phyloP scores from a whole-genome alignment of 805 yeast genomes.

The Yamadazyma phyllophila region DNA sequence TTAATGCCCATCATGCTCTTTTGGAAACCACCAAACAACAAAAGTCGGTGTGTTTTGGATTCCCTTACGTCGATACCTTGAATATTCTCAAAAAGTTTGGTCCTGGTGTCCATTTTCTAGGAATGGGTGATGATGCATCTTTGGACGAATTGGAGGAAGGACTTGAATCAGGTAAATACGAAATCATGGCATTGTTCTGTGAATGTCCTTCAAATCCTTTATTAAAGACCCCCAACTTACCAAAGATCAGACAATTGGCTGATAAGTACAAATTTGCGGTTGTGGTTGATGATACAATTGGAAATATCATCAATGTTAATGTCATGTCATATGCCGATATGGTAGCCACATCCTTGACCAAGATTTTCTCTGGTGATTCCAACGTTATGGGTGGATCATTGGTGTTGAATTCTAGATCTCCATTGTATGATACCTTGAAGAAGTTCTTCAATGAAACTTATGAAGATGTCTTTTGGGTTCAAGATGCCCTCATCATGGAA shows the following conservation, averaged over 20 bases:
- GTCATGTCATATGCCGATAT: slow-evolving; percentile 83
- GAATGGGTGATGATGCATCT: slow-evolving; percentile 74
- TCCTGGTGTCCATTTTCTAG: slow-evolving; percentile 83
- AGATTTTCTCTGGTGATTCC: slow-evolving; percentile 90
- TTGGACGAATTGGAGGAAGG: slow-evolving; percentile 61
- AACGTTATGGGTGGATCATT: slow-evolving; percentile 94
- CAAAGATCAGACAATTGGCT: slow-evolving; percentile 61
- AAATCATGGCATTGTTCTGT: slow-evolving; percentile 75
- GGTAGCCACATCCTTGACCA: slow-evolving; percentile 82
- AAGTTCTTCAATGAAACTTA: slow-evolving; percentile 49
- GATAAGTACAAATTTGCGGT: slow-evolving; percentile 71
- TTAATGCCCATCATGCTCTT: slow-evolving; percentile 68
- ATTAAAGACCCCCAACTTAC: slow-evolving; percentile 77
- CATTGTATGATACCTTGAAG: slow-evolving; percentile 49
- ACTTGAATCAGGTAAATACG: slow-evolving; percentile 53
- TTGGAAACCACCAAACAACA: slow-evolving; percentile 29
- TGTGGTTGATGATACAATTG: slow-evolving; percentile 92
- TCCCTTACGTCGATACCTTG: slow-evolving; percentile 92
- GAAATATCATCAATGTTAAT: slow-evolving; percentile 82
- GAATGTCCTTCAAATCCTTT: slow-evolving; percentile 97
- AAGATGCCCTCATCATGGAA: slow-evolving; percentile 89
- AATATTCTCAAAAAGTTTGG: slow-evolving; percentile 87
- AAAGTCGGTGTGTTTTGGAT: slow-evolving; percentile 91
- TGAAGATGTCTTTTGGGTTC: slow-evolving; percentile 83
- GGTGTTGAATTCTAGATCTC: slow-evolving; percentile 68